Evolutionary conservation across 1,284 basidiomycete species (phyloP), one percentile per base, ranked within the genome.

Genomic region (Moesziomyces parantarcticus): DNA sequence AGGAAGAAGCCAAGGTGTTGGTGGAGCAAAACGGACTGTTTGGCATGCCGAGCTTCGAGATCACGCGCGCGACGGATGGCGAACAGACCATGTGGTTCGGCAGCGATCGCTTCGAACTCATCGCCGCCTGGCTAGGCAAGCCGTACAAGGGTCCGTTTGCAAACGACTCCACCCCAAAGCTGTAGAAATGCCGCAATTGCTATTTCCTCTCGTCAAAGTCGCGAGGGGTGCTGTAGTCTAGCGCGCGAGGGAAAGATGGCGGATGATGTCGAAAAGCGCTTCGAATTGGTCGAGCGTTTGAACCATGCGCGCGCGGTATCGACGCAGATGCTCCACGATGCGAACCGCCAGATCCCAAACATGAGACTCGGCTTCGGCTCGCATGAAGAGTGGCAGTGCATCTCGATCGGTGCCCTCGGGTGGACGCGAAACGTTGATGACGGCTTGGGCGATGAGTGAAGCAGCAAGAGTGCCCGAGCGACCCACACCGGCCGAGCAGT

Each of bases 401-500:
- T 25, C 39, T 20, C 34, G 23, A 22, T 52, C 47, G n/a, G n/a
- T n/a, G n/a, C n/a, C n/a, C n/a, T n/a, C n/a, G n/a, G n/a, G n/a
- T n/a, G n/a, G n/a, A n/a, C n/a, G n/a, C n/a, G 51, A 54, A 1
- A 32, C 42, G 25, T 48, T 52, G 46, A 73, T 52, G 10, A 34
- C 49, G 5, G 57, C 56, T 46, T 66, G 46, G 8, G 76, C 75
- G 2, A 81, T 70, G 14, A 70, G 58, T 0, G 70, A 70, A 0
- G 92, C 90, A 77, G 86, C 85, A 44, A 85, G 80, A 1, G 86
- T 86, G 4, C 86, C 86, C 3, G 85, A 86, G 3, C 86, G 73
- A 7, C 86, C 86, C 21, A 86, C 83, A 1, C 86, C 86, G 0
- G 86, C 86, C 7, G 85, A 85, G 65, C 93, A 96, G 73, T 92